Conservation (phyloP, 768 basidiomycete genomes). For the Tricholoma flavovirens region DNA sequence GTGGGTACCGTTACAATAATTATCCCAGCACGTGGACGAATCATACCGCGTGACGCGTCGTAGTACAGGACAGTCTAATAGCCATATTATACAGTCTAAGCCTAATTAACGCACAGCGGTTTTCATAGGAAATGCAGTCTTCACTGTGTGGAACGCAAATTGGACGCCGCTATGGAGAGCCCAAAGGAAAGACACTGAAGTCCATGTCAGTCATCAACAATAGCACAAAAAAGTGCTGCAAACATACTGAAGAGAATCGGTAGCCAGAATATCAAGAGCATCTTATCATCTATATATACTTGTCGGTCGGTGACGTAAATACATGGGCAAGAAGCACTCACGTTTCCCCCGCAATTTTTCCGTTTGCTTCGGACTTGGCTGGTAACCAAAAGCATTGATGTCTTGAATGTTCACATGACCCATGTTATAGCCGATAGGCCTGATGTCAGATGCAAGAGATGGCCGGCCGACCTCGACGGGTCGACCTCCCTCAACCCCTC, state of each 20-base stretch:
- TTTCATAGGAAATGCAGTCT: slow-evolving; percentile 42
- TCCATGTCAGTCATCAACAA: slow-evolving; percentile 4
- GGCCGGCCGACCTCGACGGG: slow-evolving; percentile 12
- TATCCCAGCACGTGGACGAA: not conserved
- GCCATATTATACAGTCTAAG: slow-evolving; percentile 6
- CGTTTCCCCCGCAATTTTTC: slow-evolving; percentile 62
- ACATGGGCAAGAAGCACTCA: slow-evolving; percentile 29
- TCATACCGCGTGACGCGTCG: not conserved
- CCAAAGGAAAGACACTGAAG: slow-evolving; percentile 56
- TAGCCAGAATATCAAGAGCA: slow-evolving; percentile 83
- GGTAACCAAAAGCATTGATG: slow-evolving; percentile 62
- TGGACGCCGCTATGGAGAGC: slow-evolving; percentile 50
- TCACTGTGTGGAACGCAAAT: slow-evolving; percentile 45
- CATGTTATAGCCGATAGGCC: slow-evolving; percentile 41
- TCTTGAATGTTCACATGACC: slow-evolving; percentile 57
- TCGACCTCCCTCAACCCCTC: slow-evolving; percentile 8
- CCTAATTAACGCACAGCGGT: slow-evolving; percentile 28
- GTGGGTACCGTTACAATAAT: not conserved
- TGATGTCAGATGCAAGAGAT: slow-evolving; percentile 27
- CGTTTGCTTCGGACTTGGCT: slow-evolving; percentile 41
- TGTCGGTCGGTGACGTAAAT: slow-evolving; percentile 5
- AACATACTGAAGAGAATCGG: slow-evolving; percentile 75
- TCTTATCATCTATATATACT: slow-evolving; percentile 60
- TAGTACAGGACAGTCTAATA: not conserved
- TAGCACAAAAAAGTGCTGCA: not conserved